These are phyloP conservation scores for Perilla frutescens DNA, from an alignment of 257 asterid genomes.

Conservation along the genomic window DNA sequence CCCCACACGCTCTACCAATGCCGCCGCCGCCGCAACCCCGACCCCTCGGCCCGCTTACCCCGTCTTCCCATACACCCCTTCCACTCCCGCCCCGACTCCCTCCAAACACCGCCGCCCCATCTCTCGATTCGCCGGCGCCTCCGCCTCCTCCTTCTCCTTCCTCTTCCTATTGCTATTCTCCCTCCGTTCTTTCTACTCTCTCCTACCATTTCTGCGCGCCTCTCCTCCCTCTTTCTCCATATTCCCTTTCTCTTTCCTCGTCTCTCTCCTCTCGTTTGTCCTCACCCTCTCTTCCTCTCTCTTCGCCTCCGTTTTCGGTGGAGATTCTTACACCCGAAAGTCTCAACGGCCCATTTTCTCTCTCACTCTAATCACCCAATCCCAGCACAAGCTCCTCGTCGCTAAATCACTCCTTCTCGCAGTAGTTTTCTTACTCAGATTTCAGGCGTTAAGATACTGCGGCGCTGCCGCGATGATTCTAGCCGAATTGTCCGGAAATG, in stretches of 20 bases:
- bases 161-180: slow-evolving; percentile 77
- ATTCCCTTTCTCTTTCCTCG: slow-evolving; percentile 86
- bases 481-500: slow-evolving; percentile 81
- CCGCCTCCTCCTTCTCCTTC: slow-evolving; percentile 57
- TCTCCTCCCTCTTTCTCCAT: slow-evolving; percentile 83
- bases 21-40: slow-evolving; percentile 38
- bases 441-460: slow-evolving; percentile 87
- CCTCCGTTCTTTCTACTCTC: slow-evolving; percentile 89
- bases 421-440: slow-evolving; percentile 67
- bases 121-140: slow-evolving; percentile 39
- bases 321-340: slow-evolving; percentile 40
- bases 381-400: slow-evolving; percentile 59
- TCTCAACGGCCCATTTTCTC: slow-evolving; percentile 51
- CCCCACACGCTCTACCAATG: slow-evolving; percentile 57
- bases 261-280: slow-evolving; percentile 76
- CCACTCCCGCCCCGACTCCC: slow-evolving; percentile 86
- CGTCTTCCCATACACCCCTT: slow-evolving; percentile 53
- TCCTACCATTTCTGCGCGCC: slow-evolving; percentile 80
- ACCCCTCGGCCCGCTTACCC: slow-evolving; percentile 50
- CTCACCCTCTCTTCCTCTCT: slow-evolving; percentile 65
- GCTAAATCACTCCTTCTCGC: slow-evolving; percentile 73
- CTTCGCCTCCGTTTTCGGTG: slow-evolving; percentile 40
- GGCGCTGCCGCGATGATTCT: slow-evolving; percentile 93
- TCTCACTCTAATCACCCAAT: slow-evolving; percentile 46
- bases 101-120: slow-evolving; percentile 69